phyloP scores from a whole-genome alignment of 345 rosid genomes.

The Aurinia saxatilis region DNA sequence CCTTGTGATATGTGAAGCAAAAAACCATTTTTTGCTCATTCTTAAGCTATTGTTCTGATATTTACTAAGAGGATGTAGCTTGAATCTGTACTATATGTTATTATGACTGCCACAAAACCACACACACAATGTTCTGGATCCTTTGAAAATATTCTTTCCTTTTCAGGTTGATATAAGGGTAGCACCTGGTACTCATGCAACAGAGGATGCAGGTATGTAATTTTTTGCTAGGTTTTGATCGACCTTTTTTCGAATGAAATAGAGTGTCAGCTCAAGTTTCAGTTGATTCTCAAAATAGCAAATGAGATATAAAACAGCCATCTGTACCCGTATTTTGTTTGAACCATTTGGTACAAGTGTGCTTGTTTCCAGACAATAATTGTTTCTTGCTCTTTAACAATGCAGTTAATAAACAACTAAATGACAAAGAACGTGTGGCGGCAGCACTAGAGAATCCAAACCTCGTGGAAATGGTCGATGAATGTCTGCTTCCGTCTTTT shows the following conservation, averaged over 20 bases:
- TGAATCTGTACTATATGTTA: background rate
- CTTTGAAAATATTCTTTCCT: background rate
- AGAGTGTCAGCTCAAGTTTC: background rate
- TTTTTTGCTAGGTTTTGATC: background rate
- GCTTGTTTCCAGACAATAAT: background rate
- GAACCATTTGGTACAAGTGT: background rate
- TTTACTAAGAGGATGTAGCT: background rate
- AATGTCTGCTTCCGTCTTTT: slow-evolving; percentile 64
- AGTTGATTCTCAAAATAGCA: background rate
- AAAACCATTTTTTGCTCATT: background rate
- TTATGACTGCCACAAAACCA: background rate
- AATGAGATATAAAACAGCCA: background rate
- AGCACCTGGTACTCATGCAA: slow-evolving; percentile 91
- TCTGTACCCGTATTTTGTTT: background rate
- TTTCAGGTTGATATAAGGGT: slow-evolving; percentile 83
- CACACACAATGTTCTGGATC: background rate
- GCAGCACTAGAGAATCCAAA: slow-evolving; percentile 93
- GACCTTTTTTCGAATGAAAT: background rate
- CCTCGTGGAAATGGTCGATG: slow-evolving; percentile 86
- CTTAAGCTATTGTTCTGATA: background rate
- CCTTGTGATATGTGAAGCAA: background rate
- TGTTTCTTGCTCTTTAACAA: background rate
- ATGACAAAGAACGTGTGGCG: slow-evolving; percentile 90
- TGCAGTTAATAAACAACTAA: slow-evolving; percentile 91
- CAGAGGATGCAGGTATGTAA: slow-evolving; percentile 79